A percentile compares a stretch with the other conserved stretches of the same genome.
Evolutionary conservation across 2,329 filamentous ascomycete species (phyloP).

Genomic region (Ophiocordyceps camponoti-saundersi): DNA sequence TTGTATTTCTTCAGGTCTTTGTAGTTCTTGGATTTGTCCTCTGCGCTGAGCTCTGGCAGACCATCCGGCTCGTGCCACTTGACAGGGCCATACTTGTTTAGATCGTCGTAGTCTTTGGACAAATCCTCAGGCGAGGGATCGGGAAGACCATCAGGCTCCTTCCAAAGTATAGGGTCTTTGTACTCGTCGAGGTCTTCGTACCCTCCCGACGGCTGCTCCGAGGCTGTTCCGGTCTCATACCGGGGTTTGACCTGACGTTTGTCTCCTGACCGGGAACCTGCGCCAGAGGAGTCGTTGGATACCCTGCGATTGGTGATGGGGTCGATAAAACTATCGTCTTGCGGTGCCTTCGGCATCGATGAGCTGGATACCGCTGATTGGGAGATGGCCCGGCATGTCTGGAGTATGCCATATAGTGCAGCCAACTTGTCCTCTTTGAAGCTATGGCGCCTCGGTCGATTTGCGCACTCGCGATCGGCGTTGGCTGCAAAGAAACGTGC

Average conservation of each 20-base stretch:
- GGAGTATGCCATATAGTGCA: not conserved
- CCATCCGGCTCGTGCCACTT: constrained; percentile 13
- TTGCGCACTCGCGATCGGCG: not conserved
- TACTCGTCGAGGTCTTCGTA: constrained; percentile 20
- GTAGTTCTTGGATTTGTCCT: constrained; percentile 15
- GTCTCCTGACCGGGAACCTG: not conserved
- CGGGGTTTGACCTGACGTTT: not conserved
- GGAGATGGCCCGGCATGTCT: not conserved
- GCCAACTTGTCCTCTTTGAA: not conserved
- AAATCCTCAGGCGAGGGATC: constrained; percentile 15
- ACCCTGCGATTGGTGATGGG: constrained; percentile 39
- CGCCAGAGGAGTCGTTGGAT: not conserved
- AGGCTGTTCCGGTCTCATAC: constrained; percentile 13
- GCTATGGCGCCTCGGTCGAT: not conserved
- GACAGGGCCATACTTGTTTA: constrained; percentile 15
- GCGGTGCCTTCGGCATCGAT: constrained; percentile 14
- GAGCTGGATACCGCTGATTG: constrained; percentile 4
- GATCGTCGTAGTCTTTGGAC: constrained; percentile 22
- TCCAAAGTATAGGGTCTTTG: constrained; percentile 17
- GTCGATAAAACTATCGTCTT: constrained; percentile 23
- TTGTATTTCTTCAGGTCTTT: constrained; percentile 18
- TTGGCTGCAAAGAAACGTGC: constrained; percentile 5
- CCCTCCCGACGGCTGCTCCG: constrained; percentile 17
- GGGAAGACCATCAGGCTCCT: constrained; percentile 18
- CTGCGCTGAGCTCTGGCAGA: constrained; percentile 8